Evolutionary conservation across 2,329 filamentous ascomycete species (phyloP).

Genomic region (Phaeomoniella chlamydospora): DNA sequence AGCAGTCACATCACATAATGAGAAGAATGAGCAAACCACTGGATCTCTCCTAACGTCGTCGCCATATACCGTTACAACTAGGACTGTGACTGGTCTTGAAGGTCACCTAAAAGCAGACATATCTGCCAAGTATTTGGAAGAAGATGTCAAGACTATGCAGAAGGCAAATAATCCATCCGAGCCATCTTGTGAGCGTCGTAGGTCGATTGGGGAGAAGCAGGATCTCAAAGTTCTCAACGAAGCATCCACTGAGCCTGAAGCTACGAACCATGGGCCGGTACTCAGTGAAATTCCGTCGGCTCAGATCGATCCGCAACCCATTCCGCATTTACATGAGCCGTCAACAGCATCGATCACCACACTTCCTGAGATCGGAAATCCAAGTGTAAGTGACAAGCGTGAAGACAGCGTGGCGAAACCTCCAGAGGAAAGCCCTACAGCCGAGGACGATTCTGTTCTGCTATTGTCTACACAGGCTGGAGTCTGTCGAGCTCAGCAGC

Average conservation of each 20-base stretch:
- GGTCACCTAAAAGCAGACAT: background rate
- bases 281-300: background rate
- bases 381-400: no score
- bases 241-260: background rate
- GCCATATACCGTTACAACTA: no score
- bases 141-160: background rate
- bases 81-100: background rate
- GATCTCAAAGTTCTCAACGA: background rate
- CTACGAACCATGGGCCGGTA: background rate
- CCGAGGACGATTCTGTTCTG: conserved; percentile 1
- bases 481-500: background rate
- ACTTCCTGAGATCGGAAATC: background rate
- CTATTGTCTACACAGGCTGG: conserved; percentile 1
- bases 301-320: background rate
- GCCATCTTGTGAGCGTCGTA: background rate
- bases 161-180: background rate
- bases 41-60: background rate
- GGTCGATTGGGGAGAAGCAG: no score
- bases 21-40: background rate
- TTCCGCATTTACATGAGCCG: background rate
- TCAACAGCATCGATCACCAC: background rate
- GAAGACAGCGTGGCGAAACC: no score
- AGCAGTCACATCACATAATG: background rate
- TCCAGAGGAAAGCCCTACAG: background rate
- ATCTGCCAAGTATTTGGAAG: background rate